Conservation (phyloP, 75 land plant species). For the Sequoiadendron giganteum region DNA sequence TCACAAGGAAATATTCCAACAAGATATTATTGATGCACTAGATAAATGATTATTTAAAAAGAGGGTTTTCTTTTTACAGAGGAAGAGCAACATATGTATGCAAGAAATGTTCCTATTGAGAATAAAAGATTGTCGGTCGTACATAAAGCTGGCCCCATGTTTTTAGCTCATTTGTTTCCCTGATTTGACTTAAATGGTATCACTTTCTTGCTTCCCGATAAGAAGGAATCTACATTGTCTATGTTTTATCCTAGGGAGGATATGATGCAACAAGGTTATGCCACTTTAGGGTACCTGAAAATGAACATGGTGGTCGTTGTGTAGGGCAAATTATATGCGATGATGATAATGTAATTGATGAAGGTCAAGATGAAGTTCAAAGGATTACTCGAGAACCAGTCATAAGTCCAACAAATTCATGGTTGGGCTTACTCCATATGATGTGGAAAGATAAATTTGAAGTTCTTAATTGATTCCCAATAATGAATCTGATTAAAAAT, state of each 20-base stretch:
- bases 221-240: slow-evolving; percentile 79
- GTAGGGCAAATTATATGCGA: slow-evolving; percentile 40
- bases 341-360: too few relatives aligned
- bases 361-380: not conserved
- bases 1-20: slow-evolving; percentile 63
- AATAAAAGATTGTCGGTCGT: slow-evolving; percentile 80
- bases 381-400: slow-evolving; percentile 88
- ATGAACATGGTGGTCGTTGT: slow-evolving; percentile 98
- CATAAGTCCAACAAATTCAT: slow-evolving; percentile 64
- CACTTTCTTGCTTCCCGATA: slow-evolving; percentile 89
- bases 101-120: slow-evolving; percentile 70
- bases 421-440: slow-evolving; percentile 58
- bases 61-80: slow-evolving; percentile 80
- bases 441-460: slow-evolving; percentile 42
- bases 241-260: slow-evolving; percentile 90
- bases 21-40: slow-evolving; percentile 83
- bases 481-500: slow-evolving; percentile 53
- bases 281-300: slow-evolving; percentile 86
- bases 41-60: slow-evolving; percentile 95
- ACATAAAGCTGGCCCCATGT: slow-evolving; percentile 95
- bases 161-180: slow-evolving; percentile 92
- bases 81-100: slow-evolving; percentile 75
- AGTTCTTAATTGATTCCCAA: slow-evolving; percentile 28
- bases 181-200: slow-evolving; percentile 96
- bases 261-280: slow-evolving; percentile 65